These are phyloP conservation scores for Apophysomyces trapeziformis DNA, from an alignment of 371 early-diverging fungal genomes.

Conservation along the genomic window DNA sequence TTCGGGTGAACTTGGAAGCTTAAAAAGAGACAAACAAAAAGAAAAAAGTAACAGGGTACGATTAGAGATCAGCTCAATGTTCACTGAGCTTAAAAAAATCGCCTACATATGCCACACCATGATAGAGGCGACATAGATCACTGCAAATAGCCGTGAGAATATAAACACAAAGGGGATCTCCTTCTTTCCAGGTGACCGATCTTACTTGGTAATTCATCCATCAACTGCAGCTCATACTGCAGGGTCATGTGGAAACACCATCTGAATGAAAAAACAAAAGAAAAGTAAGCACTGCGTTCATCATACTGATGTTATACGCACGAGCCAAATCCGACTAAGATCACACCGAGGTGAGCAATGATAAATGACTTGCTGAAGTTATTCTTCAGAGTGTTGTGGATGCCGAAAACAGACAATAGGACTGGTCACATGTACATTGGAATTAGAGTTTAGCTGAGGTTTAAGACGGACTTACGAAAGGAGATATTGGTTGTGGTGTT, in stretches of 20 bases:
- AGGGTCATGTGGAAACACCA: constrained; percentile 85
- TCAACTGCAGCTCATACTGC: constrained; percentile 74
- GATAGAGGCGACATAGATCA: constrained; percentile 59
- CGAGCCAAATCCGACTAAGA: constrained; percentile 73
- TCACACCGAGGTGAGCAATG: constrained; percentile 61
- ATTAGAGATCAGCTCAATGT: too few relatives aligned
- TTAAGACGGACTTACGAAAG: constrained; percentile 41
- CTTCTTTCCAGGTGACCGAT: too few relatives aligned
- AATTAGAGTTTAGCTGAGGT: background rate
- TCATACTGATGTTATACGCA: constrained; percentile 22
- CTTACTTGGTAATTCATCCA: constrained; percentile 70
- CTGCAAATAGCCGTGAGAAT: constrained; percentile 20
- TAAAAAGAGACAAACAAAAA: constrained; percentile 36
- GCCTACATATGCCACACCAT: constrained; percentile 52
- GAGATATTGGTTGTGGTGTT: constrained; percentile 72
- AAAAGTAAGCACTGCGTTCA: background rate
- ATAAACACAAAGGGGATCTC: constrained; percentile 25
- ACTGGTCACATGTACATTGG: constrained; percentile 25
- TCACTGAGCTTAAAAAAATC: constrained; percentile 7
- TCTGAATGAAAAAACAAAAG: constrained; percentile 27
- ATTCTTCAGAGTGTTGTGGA: constrained; percentile 52
- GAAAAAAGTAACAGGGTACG: constrained; percentile 34
- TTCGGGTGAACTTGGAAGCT: constrained; percentile 54
- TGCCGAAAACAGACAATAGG: constrained; percentile 55
- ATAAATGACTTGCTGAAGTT: constrained; percentile 56